Percentiles rank a stretch among this genome's conserved stretches.
Evolutionary conservation across 1,284 basidiomycete genomes (phyloP).

Genomic region (Nidula niveotomentosa): DNA sequence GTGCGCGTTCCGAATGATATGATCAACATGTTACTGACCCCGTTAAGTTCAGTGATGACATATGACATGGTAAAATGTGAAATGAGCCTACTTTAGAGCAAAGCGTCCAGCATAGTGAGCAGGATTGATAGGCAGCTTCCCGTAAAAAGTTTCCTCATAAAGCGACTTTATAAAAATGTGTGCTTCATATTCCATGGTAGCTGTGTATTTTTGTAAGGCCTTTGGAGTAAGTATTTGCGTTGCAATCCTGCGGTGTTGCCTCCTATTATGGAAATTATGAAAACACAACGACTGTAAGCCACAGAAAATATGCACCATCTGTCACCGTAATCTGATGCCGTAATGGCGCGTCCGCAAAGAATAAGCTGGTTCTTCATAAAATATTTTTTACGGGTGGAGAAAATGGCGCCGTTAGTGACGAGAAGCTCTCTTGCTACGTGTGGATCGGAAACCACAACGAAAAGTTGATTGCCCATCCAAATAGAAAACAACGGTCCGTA

Average conservation of each 20-base stretch:
- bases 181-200: constrained; percentile 34
- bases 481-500: constrained; percentile 39
- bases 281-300: too few relatives aligned
- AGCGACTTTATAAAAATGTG: constrained; percentile 31
- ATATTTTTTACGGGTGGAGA: constrained; percentile 37
- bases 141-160: constrained; percentile 26
- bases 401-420: constrained; percentile 40
- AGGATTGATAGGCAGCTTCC: constrained; percentile 33
- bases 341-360: constrained; percentile 37
- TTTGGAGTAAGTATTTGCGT: constrained; percentile 26
- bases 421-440: constrained; percentile 37
- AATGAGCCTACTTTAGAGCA: constrained; percentile 25
- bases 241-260: constrained; percentile 38
- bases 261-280: constrained; percentile 18
- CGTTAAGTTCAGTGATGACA: not conserved
- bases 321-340: constrained; percentile 38
- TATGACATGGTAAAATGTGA: not conserved
- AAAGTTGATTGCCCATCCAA: constrained; percentile 41
- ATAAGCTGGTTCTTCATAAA: constrained; percentile 43
- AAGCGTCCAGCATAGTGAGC: constrained; percentile 15
- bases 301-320: constrained; percentile 24
- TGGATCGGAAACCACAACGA: constrained; percentile 40
- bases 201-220: constrained; percentile 29
- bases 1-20: constrained; percentile 35
- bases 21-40: constrained; percentile 32